Base-by-base conservation (phyloP, 1,139 yeast species). In the Sugiyamaella sp. region DNA sequence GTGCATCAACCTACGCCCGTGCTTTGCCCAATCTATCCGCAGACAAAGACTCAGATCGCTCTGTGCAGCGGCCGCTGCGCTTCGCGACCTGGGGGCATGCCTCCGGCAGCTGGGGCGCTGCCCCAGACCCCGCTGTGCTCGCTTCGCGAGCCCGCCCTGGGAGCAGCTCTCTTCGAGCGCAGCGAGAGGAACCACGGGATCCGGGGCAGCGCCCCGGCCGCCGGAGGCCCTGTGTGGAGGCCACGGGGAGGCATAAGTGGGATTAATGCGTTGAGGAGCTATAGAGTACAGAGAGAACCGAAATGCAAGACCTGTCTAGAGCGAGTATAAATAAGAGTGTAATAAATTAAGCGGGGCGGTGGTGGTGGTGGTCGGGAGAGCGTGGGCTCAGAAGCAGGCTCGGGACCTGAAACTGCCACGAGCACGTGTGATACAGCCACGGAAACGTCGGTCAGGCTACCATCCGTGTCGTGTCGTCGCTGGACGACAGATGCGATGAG, bases 401-500 rank as follows among this genome's bases (percentile, higher is more conserved):
- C 29, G 10, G 29, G 10, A 24, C 29, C 29, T 24, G 29, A 24
- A 24, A 24, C 29, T 24, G 9, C 29, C 29, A 6, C 29, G 10
- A 24, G 10, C 29, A 10, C 5, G 10, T 24, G 9, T 24, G 29
- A 24, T 24, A 24, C 29, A 24, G 29, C 9, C 29, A 5, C 5
- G 10, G 5, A 24, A 24, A 24, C 29, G n/a, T 24, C 9, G 14
- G 8, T 29, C 14, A 29, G 8, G 35, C 47, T 6, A 44, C 47
- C 47, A 44, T 44, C 4, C 40, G 16, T 14, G 29, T n/a, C 9
- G 47, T 19, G 35, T 44, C 47, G 10, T 44, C 47, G n/a, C 40
- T 44, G 5, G 47, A 44, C 3, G 46, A 42, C 5, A 47, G 39
- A 19, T 49, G 52, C 14, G 52, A 49, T 6, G 52, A 41, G 38